These are phyloP conservation scores for Zoysia matrella DNA, from an alignment of 202 grass and related monocot genomes.

Conservation along the genomic window DNA sequence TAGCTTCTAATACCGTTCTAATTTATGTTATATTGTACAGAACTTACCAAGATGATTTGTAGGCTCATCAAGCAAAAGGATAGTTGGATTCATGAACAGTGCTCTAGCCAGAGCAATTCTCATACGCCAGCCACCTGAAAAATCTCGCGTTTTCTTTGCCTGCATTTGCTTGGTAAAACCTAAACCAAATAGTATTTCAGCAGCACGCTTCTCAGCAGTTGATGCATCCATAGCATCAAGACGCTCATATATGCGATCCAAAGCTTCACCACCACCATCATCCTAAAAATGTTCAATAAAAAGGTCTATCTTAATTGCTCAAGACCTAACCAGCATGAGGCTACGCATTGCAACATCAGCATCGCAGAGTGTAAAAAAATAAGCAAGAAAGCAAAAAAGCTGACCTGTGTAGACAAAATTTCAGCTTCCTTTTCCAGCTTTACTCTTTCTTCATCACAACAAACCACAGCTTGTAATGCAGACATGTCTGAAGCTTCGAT, in stretches of 20 bases:
- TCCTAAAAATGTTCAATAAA: conserved; percentile 51
- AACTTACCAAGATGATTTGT: conserved; percentile 30
- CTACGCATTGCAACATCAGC: not conserved
- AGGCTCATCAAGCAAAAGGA: too few relatives aligned
- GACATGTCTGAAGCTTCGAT: conserved; percentile 96
- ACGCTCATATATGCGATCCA: conserved; percentile 86
- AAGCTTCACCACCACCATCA: conserved; percentile 82
- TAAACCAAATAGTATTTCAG: conserved; percentile 90
- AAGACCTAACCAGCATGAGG: not conserved
- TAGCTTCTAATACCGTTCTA: not conserved
- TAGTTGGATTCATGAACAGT: too few relatives aligned
- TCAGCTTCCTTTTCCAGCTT: not conserved
- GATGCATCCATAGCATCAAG: conserved; percentile 86
- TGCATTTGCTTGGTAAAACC: conserved; percentile 79
- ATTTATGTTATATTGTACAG: not conserved
- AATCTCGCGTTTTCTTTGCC: too few relatives aligned
- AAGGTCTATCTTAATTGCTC: not conserved
- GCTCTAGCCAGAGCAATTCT: too few relatives aligned
- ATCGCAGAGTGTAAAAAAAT: not conserved
- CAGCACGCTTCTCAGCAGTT: conserved; percentile 94
- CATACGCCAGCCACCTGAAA: too few relatives aligned
- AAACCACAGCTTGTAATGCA: conserved; percentile 70
- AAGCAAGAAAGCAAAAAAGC: not conserved
- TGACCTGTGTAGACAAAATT: conserved; percentile 37
- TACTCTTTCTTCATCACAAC: conserved; percentile 85